Base-by-base conservation (phyloP, 2,329 filamentous ascomycete genomes). In the Dissoconium aciculare region DNA sequence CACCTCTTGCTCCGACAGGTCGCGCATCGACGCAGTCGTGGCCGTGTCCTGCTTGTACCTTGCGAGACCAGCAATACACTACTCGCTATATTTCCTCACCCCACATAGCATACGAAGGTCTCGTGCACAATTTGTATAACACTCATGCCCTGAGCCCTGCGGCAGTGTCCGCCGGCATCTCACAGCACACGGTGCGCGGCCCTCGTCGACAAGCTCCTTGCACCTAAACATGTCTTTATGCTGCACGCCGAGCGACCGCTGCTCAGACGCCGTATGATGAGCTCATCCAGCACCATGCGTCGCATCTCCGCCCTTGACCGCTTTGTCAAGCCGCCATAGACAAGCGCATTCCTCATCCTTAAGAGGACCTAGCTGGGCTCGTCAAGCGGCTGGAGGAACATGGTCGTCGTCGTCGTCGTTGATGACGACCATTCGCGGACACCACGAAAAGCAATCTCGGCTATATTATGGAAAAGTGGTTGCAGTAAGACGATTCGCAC, bases 381-480 rank as follows among this genome's bases (percentile, higher is more conserved):
- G n/a, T 23, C n/a, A 23, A 23, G 19, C 19, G 19, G 8, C n/a
- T 8, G 8, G n/a, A 23, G n/a, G n/a, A 23, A 23, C 19, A 23
- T 23, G n/a, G n/a, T 8, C 19, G 19, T n/a, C n/a, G n/a, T 23
- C 19, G n/a, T 23, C 8, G n/a, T 8, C 19, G 19, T n/a, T 23
- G n/a, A 8, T 8, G n/a, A 23, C 19, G n/a, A 23, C 19, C 19
- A n/a, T 23, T 23, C n/a, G n/a, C n/a, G n/a, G n/a, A 23, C n/a
- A 23, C n/a, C n/a, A 23, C n/a, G n/a, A 23, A 23, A n/a, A 23
- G 19, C 19, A 23, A 23, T n/a, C 19, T 23, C n/a, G 19, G n/a
- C 19, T 23, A 23, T 23, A 23, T 23, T 23, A 23, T 8, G 19
- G n/a, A 23, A 23, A 23, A 23, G n/a, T 23, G n/a, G 19, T 8